These are phyloP conservation scores for Penicillium daleae DNA, from an alignment of 495 filamentous ascomycete genomes.

Conservation along the genomic window DNA sequence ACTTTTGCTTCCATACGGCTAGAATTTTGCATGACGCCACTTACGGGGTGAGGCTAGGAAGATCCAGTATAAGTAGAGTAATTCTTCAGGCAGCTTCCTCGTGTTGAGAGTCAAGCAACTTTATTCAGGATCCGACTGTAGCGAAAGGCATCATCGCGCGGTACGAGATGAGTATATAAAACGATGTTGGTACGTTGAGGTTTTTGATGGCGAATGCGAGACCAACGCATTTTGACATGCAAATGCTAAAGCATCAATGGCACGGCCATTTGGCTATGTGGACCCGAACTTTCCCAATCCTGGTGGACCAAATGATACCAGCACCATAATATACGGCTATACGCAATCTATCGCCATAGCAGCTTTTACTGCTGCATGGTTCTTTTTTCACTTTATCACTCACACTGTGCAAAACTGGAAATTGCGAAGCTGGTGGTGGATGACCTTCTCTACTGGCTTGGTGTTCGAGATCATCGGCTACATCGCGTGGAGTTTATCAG, in stretches of 20 bases:
- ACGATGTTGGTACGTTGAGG: neutral
- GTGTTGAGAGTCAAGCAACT: neutral
- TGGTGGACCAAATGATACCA: slow-evolving; percentile 13
- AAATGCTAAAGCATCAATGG: neutral
- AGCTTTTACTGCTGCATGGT: slow-evolving; percentile 22
- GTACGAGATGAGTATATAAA: neutral
- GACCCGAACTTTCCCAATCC: slow-evolving; percentile 21
- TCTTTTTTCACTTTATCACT: slow-evolving; percentile 17
- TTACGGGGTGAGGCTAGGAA: neutral
- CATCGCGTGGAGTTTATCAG: slow-evolving; percentile 42
- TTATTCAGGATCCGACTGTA: neutral
- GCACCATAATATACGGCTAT: slow-evolving; percentile 24
- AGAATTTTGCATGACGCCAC: slow-evolving; percentile 5
- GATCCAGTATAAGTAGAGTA: no score
- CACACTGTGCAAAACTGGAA: slow-evolving; percentile 15
- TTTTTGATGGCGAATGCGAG: no score
- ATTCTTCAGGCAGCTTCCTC: no score
- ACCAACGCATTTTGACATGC: neutral
- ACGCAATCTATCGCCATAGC: slow-evolving; percentile 21
- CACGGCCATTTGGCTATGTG: slow-evolving; percentile 19
- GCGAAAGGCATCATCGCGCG: neutral
- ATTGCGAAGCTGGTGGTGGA: slow-evolving; percentile 27
- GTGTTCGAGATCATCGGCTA: slow-evolving; percentile 54
- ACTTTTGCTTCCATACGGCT: neutral
- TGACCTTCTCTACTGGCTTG: slow-evolving; percentile 51